phyloP scores from a whole-genome alignment of 2,329 filamentous ascomycete species.

The Alternaria sp. region DNA sequence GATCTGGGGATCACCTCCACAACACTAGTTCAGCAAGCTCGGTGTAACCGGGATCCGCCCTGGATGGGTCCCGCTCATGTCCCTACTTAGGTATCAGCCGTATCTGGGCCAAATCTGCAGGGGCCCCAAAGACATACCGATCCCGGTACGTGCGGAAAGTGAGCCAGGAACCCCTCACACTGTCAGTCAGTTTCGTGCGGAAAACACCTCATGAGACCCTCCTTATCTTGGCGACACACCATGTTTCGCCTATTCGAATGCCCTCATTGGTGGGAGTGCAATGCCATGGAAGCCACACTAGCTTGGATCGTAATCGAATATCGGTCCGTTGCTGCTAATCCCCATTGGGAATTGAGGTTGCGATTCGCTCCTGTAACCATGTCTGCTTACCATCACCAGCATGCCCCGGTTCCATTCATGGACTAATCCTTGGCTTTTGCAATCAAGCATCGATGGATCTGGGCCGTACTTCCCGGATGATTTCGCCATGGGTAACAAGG shows the following conservation, averaged over 20 bases:
- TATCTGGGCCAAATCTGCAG: neutral
- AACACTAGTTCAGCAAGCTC: conserved; percentile 12
- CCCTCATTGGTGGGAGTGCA: neutral
- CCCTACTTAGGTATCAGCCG: neutral
- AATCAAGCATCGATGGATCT: conserved; percentile 1
- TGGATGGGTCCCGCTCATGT: neutral
- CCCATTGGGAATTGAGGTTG: neutral
- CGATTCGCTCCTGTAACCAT: conserved; percentile 1
- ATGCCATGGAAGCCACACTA: conserved; percentile 2
- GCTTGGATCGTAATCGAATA: neutral
- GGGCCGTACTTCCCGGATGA: neutral
- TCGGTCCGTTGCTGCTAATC: conserved; percentile 3
- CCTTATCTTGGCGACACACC: conserved; percentile 4
- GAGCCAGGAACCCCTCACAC: neutral
- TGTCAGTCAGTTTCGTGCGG: conserved; percentile 1
- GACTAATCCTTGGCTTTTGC: neutral
- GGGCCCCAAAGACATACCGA: conserved; percentile 2
- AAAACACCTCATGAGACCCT: conserved; percentile 3
- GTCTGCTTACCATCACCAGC: neutral
- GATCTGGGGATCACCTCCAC: conserved; percentile 15
- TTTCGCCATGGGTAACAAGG: neutral
- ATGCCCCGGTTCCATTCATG: neutral
- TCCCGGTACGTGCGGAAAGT: conserved; percentile 1
- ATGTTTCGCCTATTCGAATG: conserved; percentile 2
- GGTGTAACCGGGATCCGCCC: conserved; percentile 1